Evolutionary conservation across 2,329 filamentous ascomycete species (phyloP).

Genomic region (Fusarium setosum): DNA sequence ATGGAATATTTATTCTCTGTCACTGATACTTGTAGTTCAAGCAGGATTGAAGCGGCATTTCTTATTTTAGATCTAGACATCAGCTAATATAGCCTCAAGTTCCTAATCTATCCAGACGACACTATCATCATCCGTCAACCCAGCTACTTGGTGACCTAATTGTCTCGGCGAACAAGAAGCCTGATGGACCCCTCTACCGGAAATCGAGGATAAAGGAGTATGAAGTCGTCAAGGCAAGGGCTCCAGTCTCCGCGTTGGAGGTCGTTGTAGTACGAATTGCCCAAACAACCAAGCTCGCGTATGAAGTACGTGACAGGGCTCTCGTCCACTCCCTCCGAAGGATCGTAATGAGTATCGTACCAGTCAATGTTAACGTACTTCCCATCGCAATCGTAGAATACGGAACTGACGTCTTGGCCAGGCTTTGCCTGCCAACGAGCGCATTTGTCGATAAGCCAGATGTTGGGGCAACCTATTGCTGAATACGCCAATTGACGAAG

Average conservation of each 20-base stretch:
- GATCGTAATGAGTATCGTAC: neutral
- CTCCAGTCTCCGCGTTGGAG: neutral
- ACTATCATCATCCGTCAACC: neutral
- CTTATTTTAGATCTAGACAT: no score
- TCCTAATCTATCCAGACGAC: no score
- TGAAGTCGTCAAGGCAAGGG: neutral
- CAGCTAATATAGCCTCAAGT: no score
- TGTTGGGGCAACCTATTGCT: neutral
- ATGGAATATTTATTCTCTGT: no score
- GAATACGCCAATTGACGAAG: no score
- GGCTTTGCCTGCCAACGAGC: neutral
- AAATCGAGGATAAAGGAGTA: neutral
- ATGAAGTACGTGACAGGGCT: neutral
- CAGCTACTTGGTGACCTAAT: neutral
- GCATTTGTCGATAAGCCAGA: conserved; percentile 12
- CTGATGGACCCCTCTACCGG: neutral
- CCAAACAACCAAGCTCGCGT: neutral
- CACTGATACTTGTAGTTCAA: no score
- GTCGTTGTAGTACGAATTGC: neutral
- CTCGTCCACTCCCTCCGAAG: neutral
- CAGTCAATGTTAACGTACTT: conserved; percentile 3
- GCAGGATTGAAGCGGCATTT: no score
- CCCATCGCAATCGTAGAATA: neutral
- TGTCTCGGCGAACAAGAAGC: neutral
- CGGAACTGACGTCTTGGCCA: neutral